phyloP scores from a whole-genome alignment of 1,284 basidiomycete genomes.

The Ceratobasidium theobromae region DNA sequence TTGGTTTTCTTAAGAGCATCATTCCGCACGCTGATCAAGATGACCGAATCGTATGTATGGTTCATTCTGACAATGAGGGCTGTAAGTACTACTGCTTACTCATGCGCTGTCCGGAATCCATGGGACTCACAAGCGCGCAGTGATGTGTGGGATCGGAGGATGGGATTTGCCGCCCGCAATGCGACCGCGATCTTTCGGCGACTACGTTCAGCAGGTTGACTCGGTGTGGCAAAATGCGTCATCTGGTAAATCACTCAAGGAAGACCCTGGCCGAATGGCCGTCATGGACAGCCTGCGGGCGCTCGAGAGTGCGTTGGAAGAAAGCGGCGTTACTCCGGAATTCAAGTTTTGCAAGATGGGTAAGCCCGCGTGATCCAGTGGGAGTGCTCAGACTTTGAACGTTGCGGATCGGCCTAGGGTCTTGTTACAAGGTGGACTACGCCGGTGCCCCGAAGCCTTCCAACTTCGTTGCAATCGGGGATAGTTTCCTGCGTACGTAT shows the following conservation, averaged over 20 bases:
- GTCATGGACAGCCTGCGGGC: constrained; percentile 16
- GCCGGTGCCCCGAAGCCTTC: constrained; percentile 17
- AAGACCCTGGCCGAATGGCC: not conserved
- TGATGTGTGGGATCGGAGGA: constrained; percentile 21
- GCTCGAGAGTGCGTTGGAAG: not conserved
- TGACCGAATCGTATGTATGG: constrained; percentile 9
- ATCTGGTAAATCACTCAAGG: not conserved
- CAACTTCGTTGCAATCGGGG: constrained; percentile 25
- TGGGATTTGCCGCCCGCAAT: constrained; percentile 3
- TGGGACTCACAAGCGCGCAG: not conserved
- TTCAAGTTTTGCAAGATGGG: constrained; percentile 30
- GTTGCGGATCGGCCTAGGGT: not conserved
- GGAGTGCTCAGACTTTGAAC: not conserved
- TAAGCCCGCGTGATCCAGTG: not conserved
- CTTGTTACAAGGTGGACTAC: constrained; percentile 23
- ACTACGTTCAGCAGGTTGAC: constrained; percentile 22
- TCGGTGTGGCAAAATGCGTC: constrained; percentile 21
- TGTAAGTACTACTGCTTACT: not conserved
- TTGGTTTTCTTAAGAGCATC: constrained; percentile 1
- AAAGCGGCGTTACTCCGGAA: not conserved
- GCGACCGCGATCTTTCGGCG: constrained; percentile 3
- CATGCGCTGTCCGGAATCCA: no score
- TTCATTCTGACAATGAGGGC: not conserved
- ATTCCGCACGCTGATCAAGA: constrained; percentile 14
- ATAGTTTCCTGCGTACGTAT: constrained; percentile 18